A percentile compares a stretch with the other conserved stretches of the same genome.
These are phyloP conservation scores for Barbatosphaeria neglecta DNA, from an alignment of 495 filamentous ascomycete species.

Conservation along the genomic window DNA sequence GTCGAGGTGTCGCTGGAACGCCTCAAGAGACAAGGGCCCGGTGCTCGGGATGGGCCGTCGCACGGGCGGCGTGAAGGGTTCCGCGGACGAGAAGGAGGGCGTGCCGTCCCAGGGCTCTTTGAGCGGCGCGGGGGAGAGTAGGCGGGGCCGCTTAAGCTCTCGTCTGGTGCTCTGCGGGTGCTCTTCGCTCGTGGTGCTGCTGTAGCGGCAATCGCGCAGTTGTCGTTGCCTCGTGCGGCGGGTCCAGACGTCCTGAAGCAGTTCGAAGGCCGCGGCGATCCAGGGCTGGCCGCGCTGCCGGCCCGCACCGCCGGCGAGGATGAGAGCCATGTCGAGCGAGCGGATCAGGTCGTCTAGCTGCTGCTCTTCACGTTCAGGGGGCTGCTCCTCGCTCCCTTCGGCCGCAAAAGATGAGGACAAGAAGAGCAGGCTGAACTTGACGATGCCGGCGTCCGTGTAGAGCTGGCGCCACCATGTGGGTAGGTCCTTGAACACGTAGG, in stretches of 20 bases:
- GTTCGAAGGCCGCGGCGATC: conserved; percentile 42
- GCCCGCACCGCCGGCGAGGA: conserved; percentile 64
- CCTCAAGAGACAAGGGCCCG: conserved; percentile 39
- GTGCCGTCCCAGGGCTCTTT: conserved; percentile 4
- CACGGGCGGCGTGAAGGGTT: conserved; percentile 31
- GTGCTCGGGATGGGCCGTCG: conserved; percentile 20
- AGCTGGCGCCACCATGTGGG: conserved; percentile 63
- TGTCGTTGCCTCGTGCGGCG: neutral
- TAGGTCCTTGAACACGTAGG: conserved; percentile 65
- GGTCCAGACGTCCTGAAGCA: conserved; percentile 25
- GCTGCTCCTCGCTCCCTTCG: neutral
- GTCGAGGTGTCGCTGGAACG: conserved; percentile 54
- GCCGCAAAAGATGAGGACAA: conserved; percentile 1
- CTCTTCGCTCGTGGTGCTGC: too few species aligned
- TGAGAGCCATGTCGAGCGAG: conserved; percentile 65
- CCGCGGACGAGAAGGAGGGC: conserved; percentile 28
- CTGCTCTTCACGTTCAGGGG: conserved; percentile 7
- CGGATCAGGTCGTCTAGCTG: conserved; percentile 41
- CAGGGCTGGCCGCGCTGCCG: conserved; percentile 38
- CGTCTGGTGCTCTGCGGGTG: too few species aligned
- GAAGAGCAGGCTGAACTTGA: conserved; percentile 42
- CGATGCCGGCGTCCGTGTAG: conserved; percentile 65
- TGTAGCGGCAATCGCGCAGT: too few species aligned
- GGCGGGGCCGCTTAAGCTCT: too few species aligned
- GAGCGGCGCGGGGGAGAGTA: too few species aligned